Conservation (phyloP, 2,329 filamentous ascomycete species). For the Fusarium illudens region DNA sequence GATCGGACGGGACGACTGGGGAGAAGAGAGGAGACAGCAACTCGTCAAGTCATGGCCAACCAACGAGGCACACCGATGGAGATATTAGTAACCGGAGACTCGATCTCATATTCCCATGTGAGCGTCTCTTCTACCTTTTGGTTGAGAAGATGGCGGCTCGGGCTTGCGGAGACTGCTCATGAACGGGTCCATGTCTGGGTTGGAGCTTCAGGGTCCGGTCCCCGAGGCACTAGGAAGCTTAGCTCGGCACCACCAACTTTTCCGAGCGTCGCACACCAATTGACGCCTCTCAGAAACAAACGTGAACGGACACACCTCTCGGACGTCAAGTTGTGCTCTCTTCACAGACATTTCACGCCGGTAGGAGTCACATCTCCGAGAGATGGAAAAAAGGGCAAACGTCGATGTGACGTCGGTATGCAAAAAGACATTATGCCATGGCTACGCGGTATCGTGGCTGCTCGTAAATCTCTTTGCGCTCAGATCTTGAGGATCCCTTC, state of each 20-base stretch:
- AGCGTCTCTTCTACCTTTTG: neutral
- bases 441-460: conserved; percentile 33
- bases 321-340: neutral
- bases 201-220: conserved; percentile 22
- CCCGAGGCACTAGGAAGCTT: conserved; percentile 9
- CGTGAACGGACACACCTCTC: conserved; percentile 8
- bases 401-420: conserved; percentile 25
- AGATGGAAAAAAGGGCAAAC: conserved; percentile 1
- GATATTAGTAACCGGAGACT: neutral
- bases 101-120: neutral
- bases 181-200: neutral
- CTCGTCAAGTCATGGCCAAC: neutral
- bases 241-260: conserved; percentile 1
- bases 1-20: neutral
- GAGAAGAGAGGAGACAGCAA: neutral
- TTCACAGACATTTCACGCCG: neutral
- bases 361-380: neutral
- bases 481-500: conserved; percentile 9
- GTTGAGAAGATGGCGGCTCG: neutral
- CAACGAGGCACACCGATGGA: neutral
- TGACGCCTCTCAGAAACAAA: conserved; percentile 23
- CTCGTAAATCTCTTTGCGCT: conserved; percentile 19
- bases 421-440: conserved; percentile 6
- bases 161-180: neutral
- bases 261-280: conserved; percentile 15